phyloP scores from a whole-genome alignment of 768 basidiomycete species.

The Mycena capillaripes region DNA sequence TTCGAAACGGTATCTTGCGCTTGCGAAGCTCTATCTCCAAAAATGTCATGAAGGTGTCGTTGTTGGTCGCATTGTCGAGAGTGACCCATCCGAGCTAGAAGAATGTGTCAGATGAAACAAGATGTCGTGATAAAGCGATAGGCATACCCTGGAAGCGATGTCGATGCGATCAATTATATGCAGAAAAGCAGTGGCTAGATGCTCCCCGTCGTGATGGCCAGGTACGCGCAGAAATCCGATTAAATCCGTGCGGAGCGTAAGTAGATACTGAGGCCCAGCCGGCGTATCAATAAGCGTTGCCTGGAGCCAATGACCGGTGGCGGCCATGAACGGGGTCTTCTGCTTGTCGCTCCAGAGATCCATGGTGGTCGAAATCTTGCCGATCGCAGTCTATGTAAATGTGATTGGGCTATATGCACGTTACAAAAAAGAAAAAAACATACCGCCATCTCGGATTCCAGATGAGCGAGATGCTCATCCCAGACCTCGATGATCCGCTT shows the following conservation, averaged over 20 bases:
- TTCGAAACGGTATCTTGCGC: conserved; percentile 38
- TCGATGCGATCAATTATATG: conserved; percentile 44
- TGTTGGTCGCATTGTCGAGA: conserved; percentile 50
- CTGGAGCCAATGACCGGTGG: conserved; percentile 59
- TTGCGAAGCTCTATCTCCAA: conserved; percentile 30
- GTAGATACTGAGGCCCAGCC: conserved; percentile 38
- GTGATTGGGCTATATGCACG: no score
- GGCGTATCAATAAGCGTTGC: conserved; percentile 4
- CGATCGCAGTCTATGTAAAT: conserved; percentile 22
- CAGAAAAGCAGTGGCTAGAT: conserved; percentile 51
- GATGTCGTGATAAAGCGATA: no score
- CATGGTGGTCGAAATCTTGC: conserved; percentile 53
- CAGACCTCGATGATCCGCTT: no score
- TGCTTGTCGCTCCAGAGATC: conserved; percentile 35
- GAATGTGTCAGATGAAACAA: no score
- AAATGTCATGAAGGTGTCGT: conserved; percentile 47
- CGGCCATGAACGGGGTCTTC: conserved; percentile 26
- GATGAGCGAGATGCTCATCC: no score
- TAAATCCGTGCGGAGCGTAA: conserved; percentile 29
- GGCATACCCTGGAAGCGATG: conserved; percentile 44
- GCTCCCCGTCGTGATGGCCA: conserved; percentile 52
- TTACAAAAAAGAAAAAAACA: no score
- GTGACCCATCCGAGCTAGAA: conserved; percentile 53
- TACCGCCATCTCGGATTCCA: no score
- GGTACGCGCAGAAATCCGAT: conserved; percentile 54